A percentile compares a stretch with the other conserved stretches of the same genome.
These are phyloP conservation scores for Poa annua DNA, from an alignment of 176 grass and related monocot species.

Conservation along the genomic window DNA sequence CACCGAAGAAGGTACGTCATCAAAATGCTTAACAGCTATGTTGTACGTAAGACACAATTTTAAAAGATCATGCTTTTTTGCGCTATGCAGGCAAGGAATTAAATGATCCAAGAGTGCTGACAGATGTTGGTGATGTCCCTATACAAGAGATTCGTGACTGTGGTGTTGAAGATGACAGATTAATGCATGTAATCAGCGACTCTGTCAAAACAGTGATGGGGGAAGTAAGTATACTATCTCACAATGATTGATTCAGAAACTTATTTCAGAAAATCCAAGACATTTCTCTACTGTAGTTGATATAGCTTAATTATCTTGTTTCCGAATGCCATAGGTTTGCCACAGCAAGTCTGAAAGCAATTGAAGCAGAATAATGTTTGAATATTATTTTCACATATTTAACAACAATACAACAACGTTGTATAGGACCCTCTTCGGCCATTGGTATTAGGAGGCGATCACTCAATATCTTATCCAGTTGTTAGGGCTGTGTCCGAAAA, in stretches of 20 bases:
- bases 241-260: background rate
- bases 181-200: constrained; percentile 91
- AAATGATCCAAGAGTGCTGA: constrained; percentile 89
- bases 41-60: background rate
- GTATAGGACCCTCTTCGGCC: constrained; percentile 85
- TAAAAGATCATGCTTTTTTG: background rate
- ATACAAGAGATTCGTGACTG: constrained; percentile 98
- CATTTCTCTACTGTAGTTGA: background rate
- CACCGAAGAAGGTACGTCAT: constrained; percentile 79
- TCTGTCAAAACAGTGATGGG: constrained; percentile 96
- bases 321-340: background rate
- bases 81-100: constrained; percentile 80
- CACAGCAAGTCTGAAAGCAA: background rate
- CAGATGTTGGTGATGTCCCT: constrained; percentile 96
- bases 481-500: constrained; percentile 95
- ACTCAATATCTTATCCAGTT: constrained; percentile 97
- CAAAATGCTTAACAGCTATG: background rate
- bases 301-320: background rate
- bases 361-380: background rate
- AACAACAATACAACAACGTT: background rate
- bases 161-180: constrained; percentile 79
- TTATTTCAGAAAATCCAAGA: background rate
- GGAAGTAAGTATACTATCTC: constrained; percentile 52
- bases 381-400: background rate
- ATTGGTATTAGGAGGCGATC: constrained; percentile 90